Percentiles rank a stretch among this genome's conserved stretches.
Conservation (phyloP, 495 filamentous ascomycete species). For the Chaetomidium leptoderma region DNA sequence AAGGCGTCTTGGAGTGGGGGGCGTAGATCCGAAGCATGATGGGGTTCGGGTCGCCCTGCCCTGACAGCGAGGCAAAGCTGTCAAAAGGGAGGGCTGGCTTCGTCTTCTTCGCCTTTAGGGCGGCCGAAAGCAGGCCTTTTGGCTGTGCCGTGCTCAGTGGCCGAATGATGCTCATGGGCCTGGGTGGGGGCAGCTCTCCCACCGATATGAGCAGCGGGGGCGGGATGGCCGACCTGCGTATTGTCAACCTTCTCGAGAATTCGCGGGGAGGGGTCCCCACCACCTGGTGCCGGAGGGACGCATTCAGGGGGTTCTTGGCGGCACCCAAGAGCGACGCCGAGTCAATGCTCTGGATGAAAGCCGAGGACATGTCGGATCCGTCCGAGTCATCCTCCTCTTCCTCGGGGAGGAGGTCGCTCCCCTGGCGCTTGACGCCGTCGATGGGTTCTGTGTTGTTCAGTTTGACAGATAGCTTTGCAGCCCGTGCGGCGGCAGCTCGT, state of each 20-base stretch:
- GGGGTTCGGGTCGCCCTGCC: conserved; percentile 76
- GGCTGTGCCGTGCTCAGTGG: conserved; percentile 83
- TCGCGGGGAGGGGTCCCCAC: conserved; percentile 54
- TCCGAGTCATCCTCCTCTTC: conserved; percentile 60
- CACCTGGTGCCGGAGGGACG: conserved; percentile 46
- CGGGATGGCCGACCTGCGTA: conserved; percentile 41
- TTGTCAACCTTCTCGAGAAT: conserved; percentile 47
- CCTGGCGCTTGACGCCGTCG: conserved; percentile 41
- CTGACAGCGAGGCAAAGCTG: conserved; percentile 77
- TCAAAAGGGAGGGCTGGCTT: conserved; percentile 82
- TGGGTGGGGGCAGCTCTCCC: conserved; percentile 81
- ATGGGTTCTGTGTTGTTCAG: conserved; percentile 35
- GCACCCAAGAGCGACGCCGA: conserved; percentile 50
- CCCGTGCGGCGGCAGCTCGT: conserved; percentile 32
- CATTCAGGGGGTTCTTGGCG: conserved; percentile 46
- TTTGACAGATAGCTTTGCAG: conserved; percentile 44
- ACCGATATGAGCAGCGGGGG: conserved; percentile 54
- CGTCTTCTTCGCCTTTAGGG: conserved; percentile 70
- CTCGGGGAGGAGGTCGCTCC: conserved; percentile 54
- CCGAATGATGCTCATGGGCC: conserved; percentile 76
- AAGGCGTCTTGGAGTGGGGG: conserved; percentile 70
- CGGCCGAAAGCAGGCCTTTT: conserved; percentile 62
- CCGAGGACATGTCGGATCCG: conserved; percentile 50
- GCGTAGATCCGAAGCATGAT: conserved; percentile 82
- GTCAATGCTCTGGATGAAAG: conserved; percentile 52